Conservation (phyloP, 148 eudicot species). For the Diospyros kaki region DNA sequence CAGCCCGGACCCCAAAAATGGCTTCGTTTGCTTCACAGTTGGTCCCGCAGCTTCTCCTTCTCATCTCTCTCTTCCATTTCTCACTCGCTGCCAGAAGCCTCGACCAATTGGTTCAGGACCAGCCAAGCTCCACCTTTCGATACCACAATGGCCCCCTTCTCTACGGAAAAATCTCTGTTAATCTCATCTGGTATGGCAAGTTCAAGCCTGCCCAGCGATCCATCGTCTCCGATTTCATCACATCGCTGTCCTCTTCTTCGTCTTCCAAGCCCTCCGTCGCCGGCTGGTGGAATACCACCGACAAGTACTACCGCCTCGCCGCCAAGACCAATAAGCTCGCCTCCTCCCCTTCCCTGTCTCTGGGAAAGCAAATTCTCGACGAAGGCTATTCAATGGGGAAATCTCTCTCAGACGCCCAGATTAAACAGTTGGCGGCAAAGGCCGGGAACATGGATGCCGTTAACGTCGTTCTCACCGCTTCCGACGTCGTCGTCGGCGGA, state of each 20-base stretch:
- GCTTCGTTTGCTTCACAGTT: neutral
- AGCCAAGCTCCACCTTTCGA: neutral
- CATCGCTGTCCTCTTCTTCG: slow-evolving; percentile 4
- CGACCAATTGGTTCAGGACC: slow-evolving; percentile 3
- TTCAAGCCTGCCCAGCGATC: slow-evolving; percentile 12
- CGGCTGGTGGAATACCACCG: slow-evolving; percentile 16
- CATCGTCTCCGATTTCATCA: slow-evolving; percentile 9
- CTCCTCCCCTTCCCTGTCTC: slow-evolving; percentile 17
- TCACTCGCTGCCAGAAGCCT: slow-evolving; percentile 11
- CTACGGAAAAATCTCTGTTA: neutral
- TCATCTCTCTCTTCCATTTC: neutral
- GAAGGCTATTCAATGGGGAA: slow-evolving; percentile 28
- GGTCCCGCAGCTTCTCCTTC: neutral
- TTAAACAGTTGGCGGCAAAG: slow-evolving; percentile 21
- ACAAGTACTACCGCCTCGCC: slow-evolving; percentile 13
- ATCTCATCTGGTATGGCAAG: slow-evolving; percentile 17
- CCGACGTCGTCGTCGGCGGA: slow-evolving; percentile 41
- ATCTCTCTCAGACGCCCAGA: slow-evolving; percentile 22
- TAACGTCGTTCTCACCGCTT: slow-evolving; percentile 41
- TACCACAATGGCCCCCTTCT: slow-evolving; percentile 18
- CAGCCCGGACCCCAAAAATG: neutral
- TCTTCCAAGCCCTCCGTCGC: slow-evolving; percentile 6
- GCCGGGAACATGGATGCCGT: slow-evolving; percentile 27
- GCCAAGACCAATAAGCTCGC: slow-evolving; percentile 1
- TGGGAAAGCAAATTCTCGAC: slow-evolving; percentile 25